Evolutionary conservation across 169 alveolate species (phyloP), one percentile per base, ranked within the genome.

Genomic region (Eimeria brunetti): DNA sequence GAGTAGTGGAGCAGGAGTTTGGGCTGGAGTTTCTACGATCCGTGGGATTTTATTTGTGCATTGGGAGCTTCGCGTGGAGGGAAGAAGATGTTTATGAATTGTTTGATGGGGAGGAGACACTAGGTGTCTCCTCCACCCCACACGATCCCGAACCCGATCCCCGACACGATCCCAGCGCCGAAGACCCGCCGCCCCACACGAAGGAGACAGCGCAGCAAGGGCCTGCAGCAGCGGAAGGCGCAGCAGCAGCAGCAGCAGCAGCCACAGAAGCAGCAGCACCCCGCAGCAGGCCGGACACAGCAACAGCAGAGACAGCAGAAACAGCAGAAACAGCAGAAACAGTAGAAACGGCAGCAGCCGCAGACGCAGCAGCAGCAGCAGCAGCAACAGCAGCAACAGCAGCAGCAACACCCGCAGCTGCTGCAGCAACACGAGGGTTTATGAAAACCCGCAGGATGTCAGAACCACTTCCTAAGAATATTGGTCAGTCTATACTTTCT

Each of bases 21-120:
- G 86, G 86, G 11, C 22, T 20, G 5, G 49, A 38, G 11, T 76
- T 76, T 46, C 56, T 76, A 18, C 49, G 86, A 0, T 76, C 86
- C 38, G 86, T 76, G 14, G 86, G 86, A 9, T 76, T 76, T 44
- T 76, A 76, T 44, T 76, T 76, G 27, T 76, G 86, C 36, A 44
- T 76, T 36, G 86, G 86, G 9, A 76, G 86, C n/a, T 76, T 76
- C 38, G 86, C 86, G 4, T 76, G 86, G 86, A 76, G 86, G 27
- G 86, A 76, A 44, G 86, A 76, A 41, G 86, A 76, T 44, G 24
- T 76, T n/a, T 76, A 36, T 44, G 86, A 76, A 30, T 44, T 76
- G n/a, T 76, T 76, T 44, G 60, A 41, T 16, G 86, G 38, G 12
- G 86, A 76, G 12, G 86, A 76, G 27, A 27, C 81, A 11, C 49